phyloP scores from a whole-genome alignment of 768 basidiomycete genomes.

The Pleurotus ostreatus region DNA sequence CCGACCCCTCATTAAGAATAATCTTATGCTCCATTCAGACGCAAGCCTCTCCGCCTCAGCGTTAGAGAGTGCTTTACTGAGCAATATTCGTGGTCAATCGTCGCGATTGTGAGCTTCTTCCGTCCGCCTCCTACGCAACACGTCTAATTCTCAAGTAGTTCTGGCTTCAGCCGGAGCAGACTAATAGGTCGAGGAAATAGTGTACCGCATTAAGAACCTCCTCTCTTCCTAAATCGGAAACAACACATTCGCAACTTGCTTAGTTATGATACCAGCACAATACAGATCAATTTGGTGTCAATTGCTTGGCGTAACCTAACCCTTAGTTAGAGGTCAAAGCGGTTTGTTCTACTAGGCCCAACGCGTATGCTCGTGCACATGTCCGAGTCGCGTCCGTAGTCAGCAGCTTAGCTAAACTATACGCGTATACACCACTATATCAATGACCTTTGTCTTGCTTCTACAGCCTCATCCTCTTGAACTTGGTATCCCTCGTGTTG shows the following conservation, averaged over 20 bases:
- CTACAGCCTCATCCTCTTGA: too few species aligned
- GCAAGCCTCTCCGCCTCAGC: conserved; percentile 76
- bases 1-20: not conserved
- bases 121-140: not conserved
- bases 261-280: too few species aligned
- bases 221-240: too few species aligned
- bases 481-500: too few species aligned
- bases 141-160: conserved; percentile 18
- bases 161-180: conserved; percentile 33
- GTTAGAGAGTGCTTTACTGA: conserved; percentile 75
- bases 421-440: conserved; percentile 2
- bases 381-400: not conserved
- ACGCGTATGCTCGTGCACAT: not conserved
- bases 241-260: too few species aligned
- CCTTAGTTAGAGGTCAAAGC: not conserved
- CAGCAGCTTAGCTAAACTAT: conserved; percentile 7
- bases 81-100: conserved; percentile 63
- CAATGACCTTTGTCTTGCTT: not conserved
- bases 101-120: conserved; percentile 62
- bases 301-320: too few species aligned
- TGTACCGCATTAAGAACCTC: conserved; percentile 3
- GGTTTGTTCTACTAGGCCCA: not conserved
- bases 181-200: conserved; percentile 24
- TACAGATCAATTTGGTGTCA: too few species aligned
- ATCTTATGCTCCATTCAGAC: conserved; percentile 34